Conservation (phyloP, 306 rosid species). For the Glycine soja region DNA sequence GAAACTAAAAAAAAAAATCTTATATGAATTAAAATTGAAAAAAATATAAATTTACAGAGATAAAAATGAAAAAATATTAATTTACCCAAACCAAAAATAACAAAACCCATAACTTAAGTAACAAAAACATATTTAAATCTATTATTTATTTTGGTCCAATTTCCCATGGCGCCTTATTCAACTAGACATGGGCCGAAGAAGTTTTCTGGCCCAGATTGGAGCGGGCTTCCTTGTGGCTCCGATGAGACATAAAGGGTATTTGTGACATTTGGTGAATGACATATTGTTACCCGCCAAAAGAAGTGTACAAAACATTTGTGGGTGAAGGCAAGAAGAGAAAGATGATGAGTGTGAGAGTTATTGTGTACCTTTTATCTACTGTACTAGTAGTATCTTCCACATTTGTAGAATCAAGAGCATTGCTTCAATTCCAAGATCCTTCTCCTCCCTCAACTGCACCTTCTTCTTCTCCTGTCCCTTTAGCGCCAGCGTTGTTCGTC, state of each 20-base stretch:
- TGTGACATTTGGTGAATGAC: not conserved
- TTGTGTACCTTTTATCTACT: conserved; percentile 26
- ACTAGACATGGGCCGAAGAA: not conserved
- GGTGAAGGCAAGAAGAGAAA: not conserved
- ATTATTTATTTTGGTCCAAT: too few relatives aligned
- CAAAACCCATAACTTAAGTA: too few relatives aligned
- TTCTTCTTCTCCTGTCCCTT: conserved; percentile 46
- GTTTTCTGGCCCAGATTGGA: not conserved
- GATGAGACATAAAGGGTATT: not conserved
- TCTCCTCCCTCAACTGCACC: conserved; percentile 37
- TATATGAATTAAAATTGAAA: too few relatives aligned
- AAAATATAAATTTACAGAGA: too few relatives aligned
- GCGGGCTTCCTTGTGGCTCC: too few relatives aligned
- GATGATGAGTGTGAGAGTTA: not conserved
- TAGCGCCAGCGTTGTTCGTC: conserved; percentile 76
- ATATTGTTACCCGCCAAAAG: conserved; percentile 60
- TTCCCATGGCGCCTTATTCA: too few relatives aligned
- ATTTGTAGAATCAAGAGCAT: conserved; percentile 38
- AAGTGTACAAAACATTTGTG: not conserved
- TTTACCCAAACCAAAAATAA: too few relatives aligned
- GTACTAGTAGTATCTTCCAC: conserved; percentile 18
- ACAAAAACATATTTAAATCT: too few relatives aligned
- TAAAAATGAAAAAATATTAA: too few relatives aligned
- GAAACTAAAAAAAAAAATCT: too few relatives aligned
- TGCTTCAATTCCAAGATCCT: not conserved